These are phyloP conservation scores for Exophiala phaeomuriformis DNA, from an alignment of 2,329 filamentous ascomycete genomes.

Conservation along the genomic window DNA sequence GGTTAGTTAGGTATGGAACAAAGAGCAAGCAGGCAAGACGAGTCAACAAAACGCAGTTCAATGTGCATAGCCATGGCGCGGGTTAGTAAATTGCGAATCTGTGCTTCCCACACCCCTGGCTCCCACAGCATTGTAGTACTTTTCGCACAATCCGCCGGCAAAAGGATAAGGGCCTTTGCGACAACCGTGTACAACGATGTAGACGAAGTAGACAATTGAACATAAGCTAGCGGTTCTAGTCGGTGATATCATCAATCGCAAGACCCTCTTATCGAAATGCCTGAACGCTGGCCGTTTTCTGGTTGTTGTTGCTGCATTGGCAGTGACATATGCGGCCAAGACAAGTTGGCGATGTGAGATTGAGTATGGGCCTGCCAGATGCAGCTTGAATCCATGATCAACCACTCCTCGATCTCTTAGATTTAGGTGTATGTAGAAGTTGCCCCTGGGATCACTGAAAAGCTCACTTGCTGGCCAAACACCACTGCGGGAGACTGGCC, in stretches of 20 bases:
- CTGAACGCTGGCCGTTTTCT: too few species aligned
- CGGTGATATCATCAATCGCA: too few species aligned
- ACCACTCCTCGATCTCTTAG: not conserved
- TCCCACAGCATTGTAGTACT: too few species aligned
- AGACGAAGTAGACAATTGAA: too few species aligned
- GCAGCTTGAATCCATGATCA: not conserved
- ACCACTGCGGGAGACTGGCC: not conserved
- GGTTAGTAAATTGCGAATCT: too few species aligned
- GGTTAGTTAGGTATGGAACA: conserved; percentile 30
- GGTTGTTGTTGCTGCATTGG: not conserved
- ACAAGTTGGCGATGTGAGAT: not conserved
- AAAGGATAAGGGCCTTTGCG: too few species aligned
- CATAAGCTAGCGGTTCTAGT: too few species aligned
- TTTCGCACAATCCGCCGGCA: too few species aligned
- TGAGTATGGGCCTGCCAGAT: not conserved
- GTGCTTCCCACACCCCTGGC: too few species aligned
- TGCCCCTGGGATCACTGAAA: not conserved
- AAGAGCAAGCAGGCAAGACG: not conserved
- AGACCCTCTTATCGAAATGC: too few species aligned
- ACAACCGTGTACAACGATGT: too few species aligned
- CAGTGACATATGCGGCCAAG: not conserved
- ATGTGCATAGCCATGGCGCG: too few species aligned
- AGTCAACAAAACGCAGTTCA: not conserved
- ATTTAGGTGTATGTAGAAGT: not conserved
- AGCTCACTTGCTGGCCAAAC: not conserved